phyloP scores from a whole-genome alignment of 2,329 filamentous ascomycete species.

The Fusarium zealandicum region DNA sequence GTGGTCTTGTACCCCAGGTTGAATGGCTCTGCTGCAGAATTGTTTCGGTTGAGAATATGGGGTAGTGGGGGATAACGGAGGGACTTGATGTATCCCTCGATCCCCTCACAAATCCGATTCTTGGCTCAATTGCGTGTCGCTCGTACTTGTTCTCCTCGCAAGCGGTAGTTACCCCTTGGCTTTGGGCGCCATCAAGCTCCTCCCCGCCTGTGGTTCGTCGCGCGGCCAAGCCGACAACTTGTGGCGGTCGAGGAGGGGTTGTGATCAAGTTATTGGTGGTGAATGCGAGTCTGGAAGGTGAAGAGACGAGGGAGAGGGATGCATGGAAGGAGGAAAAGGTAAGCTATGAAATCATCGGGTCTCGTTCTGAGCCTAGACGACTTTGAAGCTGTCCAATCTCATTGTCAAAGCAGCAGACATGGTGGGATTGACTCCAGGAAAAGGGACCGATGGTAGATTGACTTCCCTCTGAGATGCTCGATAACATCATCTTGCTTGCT shows the following conservation, averaged over 20 bases:
- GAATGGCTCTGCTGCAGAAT: not conserved
- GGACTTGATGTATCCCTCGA: constrained; percentile 9
- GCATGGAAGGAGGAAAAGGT: constrained; percentile 21
- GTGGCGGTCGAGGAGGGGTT: constrained; percentile 8
- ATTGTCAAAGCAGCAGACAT: not conserved
- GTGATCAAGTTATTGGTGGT: not conserved
- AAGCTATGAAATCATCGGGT: constrained; percentile 5
- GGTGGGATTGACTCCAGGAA: constrained; percentile 1
- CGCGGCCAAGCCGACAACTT: constrained; percentile 25
- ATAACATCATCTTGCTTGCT: constrained; percentile 16
- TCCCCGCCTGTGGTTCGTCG: constrained; percentile 22
- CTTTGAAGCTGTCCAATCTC: constrained; percentile 23
- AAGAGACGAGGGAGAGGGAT: not conserved
- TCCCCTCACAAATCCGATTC: not conserved
- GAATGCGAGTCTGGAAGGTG: constrained; percentile 9
- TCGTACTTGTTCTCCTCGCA: constrained; percentile 28
- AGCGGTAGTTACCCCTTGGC: constrained; percentile 19
- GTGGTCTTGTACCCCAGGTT: not conserved
- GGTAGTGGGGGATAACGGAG: constrained; percentile 31
- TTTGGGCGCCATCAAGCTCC: constrained; percentile 5
- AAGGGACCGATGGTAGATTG: constrained; percentile 3
- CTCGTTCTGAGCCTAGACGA: constrained; percentile 6
- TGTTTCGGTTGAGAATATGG: constrained; percentile 32
- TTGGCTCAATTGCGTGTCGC: not conserved
- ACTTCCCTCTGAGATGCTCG: constrained; percentile 14